These are phyloP conservation scores for Leptoxyphium fumago DNA, from an alignment of 2,329 filamentous ascomycete species.

Conservation along the genomic window DNA sequence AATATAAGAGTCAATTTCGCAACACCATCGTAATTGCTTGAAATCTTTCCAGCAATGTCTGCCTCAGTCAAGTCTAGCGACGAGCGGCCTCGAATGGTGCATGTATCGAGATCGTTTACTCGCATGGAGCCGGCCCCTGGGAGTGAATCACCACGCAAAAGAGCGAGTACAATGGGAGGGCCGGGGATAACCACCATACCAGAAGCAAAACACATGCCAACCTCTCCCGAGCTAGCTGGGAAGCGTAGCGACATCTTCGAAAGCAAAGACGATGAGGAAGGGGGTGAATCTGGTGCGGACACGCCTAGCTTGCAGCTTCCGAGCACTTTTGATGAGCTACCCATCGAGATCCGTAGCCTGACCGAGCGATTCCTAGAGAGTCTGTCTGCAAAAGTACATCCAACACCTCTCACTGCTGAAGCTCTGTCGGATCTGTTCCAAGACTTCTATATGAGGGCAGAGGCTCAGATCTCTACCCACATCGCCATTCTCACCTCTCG, in stretches of 20 bases:
- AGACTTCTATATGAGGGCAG: conserved; percentile 75
- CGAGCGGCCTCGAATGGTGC: conserved; percentile 20
- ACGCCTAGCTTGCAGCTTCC: conserved; percentile 27
- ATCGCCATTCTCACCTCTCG: conserved; percentile 64
- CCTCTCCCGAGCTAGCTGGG: conserved; percentile 19
- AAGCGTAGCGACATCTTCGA: conserved; percentile 25
- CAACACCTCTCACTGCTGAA: conserved; percentile 69
- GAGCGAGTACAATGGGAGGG: conserved; percentile 33
- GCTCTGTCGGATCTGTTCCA: conserved; percentile 78
- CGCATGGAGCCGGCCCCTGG: conserved; percentile 25
- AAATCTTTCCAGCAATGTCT: not conserved
- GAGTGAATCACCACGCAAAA: conserved; percentile 21
- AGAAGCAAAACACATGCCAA: conserved; percentile 25
- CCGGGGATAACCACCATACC: conserved; percentile 27
- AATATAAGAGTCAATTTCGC: no score
- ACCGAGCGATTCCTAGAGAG: conserved; percentile 90
- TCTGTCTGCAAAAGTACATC: conserved; percentile 71
- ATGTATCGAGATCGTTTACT: conserved; percentile 34
- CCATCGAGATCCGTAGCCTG: conserved; percentile 82
- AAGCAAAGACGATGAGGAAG: conserved; percentile 18
- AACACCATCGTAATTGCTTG: not conserved
- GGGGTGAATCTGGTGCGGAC: conserved; percentile 12
- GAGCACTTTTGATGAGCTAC: conserved; percentile 72
- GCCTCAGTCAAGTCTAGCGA: not conserved
- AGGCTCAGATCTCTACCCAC: conserved; percentile 72